Percentiles rank a stretch among this genome's conserved stretches.
Evolutionary conservation across 2,329 filamentous ascomycete genomes (phyloP).

Genomic region (Colletotrichum sp.): DNA sequence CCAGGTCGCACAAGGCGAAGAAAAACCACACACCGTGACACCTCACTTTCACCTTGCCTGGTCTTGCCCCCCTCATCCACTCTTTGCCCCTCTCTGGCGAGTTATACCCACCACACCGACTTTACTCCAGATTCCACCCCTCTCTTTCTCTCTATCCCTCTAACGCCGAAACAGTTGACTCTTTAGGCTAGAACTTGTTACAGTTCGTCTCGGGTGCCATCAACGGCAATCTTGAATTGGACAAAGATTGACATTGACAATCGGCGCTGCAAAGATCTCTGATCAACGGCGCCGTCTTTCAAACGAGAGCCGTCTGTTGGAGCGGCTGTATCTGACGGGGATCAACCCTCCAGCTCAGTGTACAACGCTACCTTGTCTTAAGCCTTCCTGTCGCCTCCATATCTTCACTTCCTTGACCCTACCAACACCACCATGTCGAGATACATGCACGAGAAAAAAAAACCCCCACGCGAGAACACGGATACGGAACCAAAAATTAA

Average conservation of each 20-base stretch:
- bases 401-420: background rate
- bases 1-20: background rate
- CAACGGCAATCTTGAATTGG: background rate
- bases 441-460: background rate
- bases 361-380: background rate
- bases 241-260: background rate
- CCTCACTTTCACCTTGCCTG: background rate
- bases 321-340: conserved; percentile 7
- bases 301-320: background rate
- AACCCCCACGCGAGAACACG: background rate
- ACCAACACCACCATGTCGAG: background rate
- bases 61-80: background rate
- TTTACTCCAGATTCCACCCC: background rate
- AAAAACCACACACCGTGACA: background rate
- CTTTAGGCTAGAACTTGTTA: background rate
- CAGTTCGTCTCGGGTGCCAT: background rate
- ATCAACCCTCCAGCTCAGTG: background rate
- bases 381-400: background rate
- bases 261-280: background rate
- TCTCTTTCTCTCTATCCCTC: background rate
- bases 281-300: background rate
- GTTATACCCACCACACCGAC: background rate
- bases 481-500: background rate
- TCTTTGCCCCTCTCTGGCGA: background rate
- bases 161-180: background rate